Evolutionary conservation across 2,329 filamentous ascomycete genomes (phyloP).

Genomic region (Alternaria sp.): DNA sequence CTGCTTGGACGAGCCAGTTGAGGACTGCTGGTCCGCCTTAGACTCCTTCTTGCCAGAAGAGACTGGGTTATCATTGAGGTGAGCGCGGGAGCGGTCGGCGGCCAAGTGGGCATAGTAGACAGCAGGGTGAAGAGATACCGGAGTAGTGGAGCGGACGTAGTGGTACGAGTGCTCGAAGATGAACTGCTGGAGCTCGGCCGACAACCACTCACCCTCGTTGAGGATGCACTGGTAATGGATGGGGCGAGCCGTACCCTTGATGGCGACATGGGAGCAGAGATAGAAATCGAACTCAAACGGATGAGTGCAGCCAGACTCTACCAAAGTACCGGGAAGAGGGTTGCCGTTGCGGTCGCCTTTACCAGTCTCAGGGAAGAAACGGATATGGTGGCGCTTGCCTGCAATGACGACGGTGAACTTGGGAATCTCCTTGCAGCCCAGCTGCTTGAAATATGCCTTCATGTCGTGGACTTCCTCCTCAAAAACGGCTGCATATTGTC

Average conservation of each 20-base stretch:
- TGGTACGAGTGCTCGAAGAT: conserved; percentile 96
- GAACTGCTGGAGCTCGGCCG: conserved; percentile 80
- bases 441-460: conserved; percentile 64
- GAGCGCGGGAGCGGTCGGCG: conserved; percentile 77
- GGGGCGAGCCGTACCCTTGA: conserved; percentile 92
- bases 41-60: conserved; percentile 53
- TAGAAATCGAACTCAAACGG: conserved; percentile 92
- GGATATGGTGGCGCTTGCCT: conserved; percentile 88
- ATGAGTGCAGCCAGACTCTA: conserved; percentile 89
- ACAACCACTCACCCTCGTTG: conserved; percentile 75
- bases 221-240: conserved; percentile 90
- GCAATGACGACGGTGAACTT: conserved; percentile 88
- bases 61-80: conserved; percentile 64
- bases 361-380: conserved; percentile 79
- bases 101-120: conserved; percentile 97
- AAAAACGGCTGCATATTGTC: conserved; percentile 79
- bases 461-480: conserved; percentile 79
- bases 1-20: conserved; percentile 42
- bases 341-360: conserved; percentile 79
- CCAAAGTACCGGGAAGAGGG: conserved; percentile 82
- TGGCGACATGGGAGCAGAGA: conserved; percentile 74
- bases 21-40: conserved; percentile 39
- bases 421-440: conserved; percentile 54
- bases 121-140: conserved; percentile 85
- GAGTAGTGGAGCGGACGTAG: conserved; percentile 89